Percentiles rank a stretch among this genome's conserved stretches.
These are phyloP conservation scores for Rostrohypoxylon terebratum DNA, from an alignment of 495 filamentous ascomycete genomes.

Conservation along the genomic window DNA sequence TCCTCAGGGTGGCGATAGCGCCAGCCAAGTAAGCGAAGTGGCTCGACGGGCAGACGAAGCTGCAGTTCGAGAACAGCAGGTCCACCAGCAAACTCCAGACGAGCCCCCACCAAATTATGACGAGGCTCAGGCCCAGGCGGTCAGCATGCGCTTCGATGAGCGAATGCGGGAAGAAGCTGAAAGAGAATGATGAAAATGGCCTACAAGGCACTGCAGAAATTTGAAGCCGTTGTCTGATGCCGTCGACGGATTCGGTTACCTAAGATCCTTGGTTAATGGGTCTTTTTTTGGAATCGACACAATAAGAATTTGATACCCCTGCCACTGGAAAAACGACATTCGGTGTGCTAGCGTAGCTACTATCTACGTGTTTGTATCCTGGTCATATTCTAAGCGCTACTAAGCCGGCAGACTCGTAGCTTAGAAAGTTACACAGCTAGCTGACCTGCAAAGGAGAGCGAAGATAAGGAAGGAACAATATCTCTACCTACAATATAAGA, in stretches of 20 bases:
- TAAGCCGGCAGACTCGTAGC: slow-evolving; percentile 9
- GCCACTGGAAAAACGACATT: slow-evolving; percentile 9
- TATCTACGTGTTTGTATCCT: slow-evolving; percentile 12
- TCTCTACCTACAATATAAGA: not conserved
- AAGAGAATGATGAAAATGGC: slow-evolving; percentile 46
- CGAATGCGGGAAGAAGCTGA: slow-evolving; percentile 61
- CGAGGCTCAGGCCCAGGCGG: slow-evolving; percentile 83
- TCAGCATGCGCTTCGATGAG: slow-evolving; percentile 65
- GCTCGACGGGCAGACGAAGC: slow-evolving; percentile 43
- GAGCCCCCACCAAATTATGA: slow-evolving; percentile 96
- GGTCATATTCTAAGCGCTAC: slow-evolving; percentile 4
- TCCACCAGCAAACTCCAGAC: slow-evolving; percentile 64
- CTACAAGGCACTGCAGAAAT: slow-evolving; percentile 12
- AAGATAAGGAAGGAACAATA: not conserved
- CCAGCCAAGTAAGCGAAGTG: slow-evolving; percentile 37
- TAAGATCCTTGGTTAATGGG: slow-evolving; percentile 12
- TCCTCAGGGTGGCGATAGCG: slow-evolving; percentile 45
- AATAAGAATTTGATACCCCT: slow-evolving; percentile 43
- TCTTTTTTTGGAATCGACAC: slow-evolving; percentile 29
- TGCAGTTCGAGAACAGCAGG: slow-evolving; percentile 40
- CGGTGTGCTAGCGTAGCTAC: slow-evolving; percentile 10
- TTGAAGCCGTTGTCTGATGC: slow-evolving; percentile 5
- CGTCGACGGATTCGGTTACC: slow-evolving; percentile 12
- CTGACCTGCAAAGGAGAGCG: not conserved
- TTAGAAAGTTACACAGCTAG: not conserved